Conservation (phyloP, 805 yeast species). For the Suhomyces kilbournensis region DNA sequence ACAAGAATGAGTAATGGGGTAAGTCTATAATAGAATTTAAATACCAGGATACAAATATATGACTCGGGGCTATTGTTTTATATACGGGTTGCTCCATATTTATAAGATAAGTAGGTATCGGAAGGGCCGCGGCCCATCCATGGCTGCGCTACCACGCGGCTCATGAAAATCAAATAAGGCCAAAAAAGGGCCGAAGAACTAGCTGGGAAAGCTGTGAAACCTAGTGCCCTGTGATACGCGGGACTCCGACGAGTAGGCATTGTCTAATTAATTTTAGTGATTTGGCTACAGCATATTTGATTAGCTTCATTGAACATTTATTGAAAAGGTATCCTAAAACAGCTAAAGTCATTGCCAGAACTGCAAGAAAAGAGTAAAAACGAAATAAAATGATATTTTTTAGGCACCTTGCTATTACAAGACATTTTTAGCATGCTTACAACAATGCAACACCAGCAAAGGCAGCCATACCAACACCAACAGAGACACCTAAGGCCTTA, state of each 20-base stretch:
- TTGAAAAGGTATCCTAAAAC: neutral
- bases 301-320: neutral
- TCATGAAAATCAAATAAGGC: neutral
- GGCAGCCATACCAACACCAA: slow-evolving; percentile 26
- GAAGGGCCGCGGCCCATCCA: neutral
- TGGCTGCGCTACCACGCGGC: neutral
- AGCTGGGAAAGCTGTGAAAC: too few species aligned
- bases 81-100: neutral
- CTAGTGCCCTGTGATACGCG: too few species aligned
- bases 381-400: neutral
- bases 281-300: neutral
- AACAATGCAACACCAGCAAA: slow-evolving; percentile 22
- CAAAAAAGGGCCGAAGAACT: neutral
- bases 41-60: too few species aligned
- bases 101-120: neutral
- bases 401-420: neutral
- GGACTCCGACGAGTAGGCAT: too few species aligned
- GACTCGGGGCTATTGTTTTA: neutral
- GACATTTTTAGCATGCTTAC: slow-evolving; percentile 5
- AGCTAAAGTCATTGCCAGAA: neutral
- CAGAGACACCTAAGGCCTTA: slow-evolving; percentile 17
- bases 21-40: neutral
- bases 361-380: neutral
- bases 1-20: too few species aligned
- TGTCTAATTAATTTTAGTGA: too few species aligned